Conservation (phyloP, 441 rosid species). For the Eruca vesicaria region DNA sequence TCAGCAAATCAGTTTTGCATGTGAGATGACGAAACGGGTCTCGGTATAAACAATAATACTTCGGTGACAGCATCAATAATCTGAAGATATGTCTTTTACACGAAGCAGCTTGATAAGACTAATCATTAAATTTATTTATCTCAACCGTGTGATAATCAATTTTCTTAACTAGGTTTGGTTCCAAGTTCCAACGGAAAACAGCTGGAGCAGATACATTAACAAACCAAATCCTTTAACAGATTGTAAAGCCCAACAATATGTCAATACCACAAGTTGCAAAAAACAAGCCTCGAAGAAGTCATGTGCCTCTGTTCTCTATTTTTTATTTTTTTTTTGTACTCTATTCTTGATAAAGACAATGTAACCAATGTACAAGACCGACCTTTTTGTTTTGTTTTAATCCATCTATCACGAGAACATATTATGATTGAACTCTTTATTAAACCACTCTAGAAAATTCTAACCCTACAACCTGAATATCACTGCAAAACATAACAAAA, state of each 20-base stretch:
- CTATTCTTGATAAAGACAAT: neutral
- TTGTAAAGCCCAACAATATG: neutral
- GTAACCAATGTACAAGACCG: neutral
- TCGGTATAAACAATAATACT: neutral
- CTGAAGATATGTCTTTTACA: neutral
- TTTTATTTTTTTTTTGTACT: too few species aligned
- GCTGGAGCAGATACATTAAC: neutral
- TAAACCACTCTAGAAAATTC: too few species aligned
- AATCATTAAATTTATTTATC: neutral
- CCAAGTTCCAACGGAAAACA: neutral
- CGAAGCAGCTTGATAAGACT: neutral
- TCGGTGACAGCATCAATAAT: neutral
- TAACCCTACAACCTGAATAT: too few species aligned
- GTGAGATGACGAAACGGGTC: constrained; percentile 9
- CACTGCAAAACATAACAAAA: too few species aligned
- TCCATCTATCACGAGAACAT: too few species aligned
- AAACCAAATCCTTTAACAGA: neutral
- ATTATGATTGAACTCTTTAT: too few species aligned
- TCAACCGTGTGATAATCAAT: neutral
- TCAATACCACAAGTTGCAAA: neutral
- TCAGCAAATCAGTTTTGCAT: neutral
- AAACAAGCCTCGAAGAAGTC: neutral
- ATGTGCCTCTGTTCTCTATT: neutral
- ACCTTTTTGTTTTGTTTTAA: too few species aligned
- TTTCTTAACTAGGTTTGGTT: neutral